These are phyloP conservation scores for Botrytis fabae DNA, from an alignment of 2,329 filamentous ascomycete species.

Conservation along the genomic window DNA sequence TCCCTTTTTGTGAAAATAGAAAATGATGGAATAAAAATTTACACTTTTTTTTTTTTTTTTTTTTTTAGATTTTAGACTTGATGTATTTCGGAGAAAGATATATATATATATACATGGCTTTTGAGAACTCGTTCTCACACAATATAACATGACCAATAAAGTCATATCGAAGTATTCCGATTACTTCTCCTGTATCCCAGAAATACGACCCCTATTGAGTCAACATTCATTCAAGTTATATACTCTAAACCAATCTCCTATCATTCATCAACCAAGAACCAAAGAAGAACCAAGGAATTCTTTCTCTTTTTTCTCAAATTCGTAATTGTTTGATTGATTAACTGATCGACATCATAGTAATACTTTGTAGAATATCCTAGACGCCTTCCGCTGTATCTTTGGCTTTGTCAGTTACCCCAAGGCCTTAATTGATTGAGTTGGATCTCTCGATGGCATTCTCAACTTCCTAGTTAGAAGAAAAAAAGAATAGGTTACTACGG, in stretches of 20 bases:
- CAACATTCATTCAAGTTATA: neutral
- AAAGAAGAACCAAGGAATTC: neutral
- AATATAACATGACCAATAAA: fast-evolving
- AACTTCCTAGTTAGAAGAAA: neutral
- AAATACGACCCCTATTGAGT: fast-evolving
- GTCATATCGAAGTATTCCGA: neutral
- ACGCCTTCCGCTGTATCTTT: neutral
- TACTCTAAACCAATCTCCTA: fast-evolving
- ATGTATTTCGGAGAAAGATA: neutral
- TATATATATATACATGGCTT: neutral
- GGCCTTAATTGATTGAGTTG: too few species aligned
- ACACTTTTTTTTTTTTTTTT: neutral
- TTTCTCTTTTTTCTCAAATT: neutral
- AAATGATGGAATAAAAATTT: neutral
- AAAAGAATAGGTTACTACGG: neutral
- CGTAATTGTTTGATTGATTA: neutral
- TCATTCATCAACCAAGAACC: neutral
- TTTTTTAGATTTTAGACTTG: neutral
- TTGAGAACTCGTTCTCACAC: neutral
- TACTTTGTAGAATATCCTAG: too few species aligned
- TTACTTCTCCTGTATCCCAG: neutral
- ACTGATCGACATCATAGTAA: too few species aligned
- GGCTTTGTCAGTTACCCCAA: neutral
- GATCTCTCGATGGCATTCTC: neutral
- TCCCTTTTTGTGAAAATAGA: neutral